phyloP scores from a whole-genome alignment of 257 asterid genomes.

The Rehmannia glutinosa region DNA sequence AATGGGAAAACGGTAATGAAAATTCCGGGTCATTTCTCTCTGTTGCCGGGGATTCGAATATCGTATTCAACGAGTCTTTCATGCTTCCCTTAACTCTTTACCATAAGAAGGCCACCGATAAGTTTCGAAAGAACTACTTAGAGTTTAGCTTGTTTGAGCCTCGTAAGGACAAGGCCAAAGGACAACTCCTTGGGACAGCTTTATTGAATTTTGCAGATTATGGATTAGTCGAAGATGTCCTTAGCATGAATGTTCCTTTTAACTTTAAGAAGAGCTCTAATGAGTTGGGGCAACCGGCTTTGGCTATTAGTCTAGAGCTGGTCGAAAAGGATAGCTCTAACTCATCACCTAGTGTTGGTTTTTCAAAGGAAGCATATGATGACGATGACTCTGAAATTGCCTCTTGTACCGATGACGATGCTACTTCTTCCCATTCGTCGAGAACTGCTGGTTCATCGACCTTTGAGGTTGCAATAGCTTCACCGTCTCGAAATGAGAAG shows the following conservation, averaged over 20 bases:
- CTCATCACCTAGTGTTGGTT: constrained; percentile 55
- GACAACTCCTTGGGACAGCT: constrained; percentile 65
- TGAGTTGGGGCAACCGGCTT: constrained; percentile 42
- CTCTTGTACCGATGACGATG: constrained; percentile 52
- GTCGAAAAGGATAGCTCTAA: constrained; percentile 53
- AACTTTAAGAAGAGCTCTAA: constrained; percentile 59
- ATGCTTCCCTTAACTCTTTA: constrained; percentile 44
- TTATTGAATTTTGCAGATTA: constrained; percentile 67
- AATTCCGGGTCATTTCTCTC: constrained; percentile 58
- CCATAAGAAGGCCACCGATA: constrained; percentile 42
- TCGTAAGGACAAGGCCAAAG: constrained; percentile 69
- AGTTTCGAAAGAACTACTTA: constrained; percentile 57
- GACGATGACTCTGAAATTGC: constrained; percentile 42
- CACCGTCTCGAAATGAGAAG: constrained; percentile 69
- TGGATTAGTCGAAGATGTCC: constrained; percentile 47
- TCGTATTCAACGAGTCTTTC: constrained; percentile 63
- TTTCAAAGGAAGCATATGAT: constrained; percentile 53
- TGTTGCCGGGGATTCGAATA: constrained; percentile 54
- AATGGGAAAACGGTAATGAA: constrained; percentile 62
- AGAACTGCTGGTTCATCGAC: constrained; percentile 53
- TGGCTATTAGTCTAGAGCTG: constrained; percentile 54
- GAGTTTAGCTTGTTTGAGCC: constrained; percentile 72
- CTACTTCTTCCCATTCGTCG: constrained; percentile 61
- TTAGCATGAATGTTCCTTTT: constrained; percentile 47
- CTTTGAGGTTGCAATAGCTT: constrained; percentile 40